Evolutionary conservation across 2,329 filamentous ascomycete species (phyloP), one percentile per base, ranked within the genome.

Genomic region (Teratosphaeria nubilosa): DNA sequence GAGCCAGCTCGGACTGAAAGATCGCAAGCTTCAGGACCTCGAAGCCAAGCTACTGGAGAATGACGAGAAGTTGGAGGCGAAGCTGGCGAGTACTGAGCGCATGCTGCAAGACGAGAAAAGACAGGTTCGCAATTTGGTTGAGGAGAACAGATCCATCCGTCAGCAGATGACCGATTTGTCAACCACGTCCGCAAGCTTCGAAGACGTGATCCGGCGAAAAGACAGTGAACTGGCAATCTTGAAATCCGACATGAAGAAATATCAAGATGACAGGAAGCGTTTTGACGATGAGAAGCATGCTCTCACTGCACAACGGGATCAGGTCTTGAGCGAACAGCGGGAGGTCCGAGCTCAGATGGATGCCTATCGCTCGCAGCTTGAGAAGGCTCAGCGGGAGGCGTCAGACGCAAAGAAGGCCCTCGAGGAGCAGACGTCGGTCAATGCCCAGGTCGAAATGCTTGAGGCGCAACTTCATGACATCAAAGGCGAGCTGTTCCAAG

Each of bases 211-310:
- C 25, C 83, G 91, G 25, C 86, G 88, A 59, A 99, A 97, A 72
- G 94, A 99, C 70, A 96, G 91, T 71, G 95, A 99, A 69, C 78
- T 99, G 22, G 82, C 87, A 0, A 81, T 97, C 52, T 80, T 97
- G 34, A 90, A 91, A 65, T 85, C 85, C 11, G 94, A 99, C 70
- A 84, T 91, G 62, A 88, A 87, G 70, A 90, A 87, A 63, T 86
- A 87, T 64, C 88, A 96, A 70, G 84, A 86, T 55, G 91, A 96
- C 66, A 88, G 87, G 31, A 85, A 84, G 61, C 80, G 80, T 14
- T 84, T 95, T 37, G 90, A 96, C 63, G 82, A 88, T 2, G 90
- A 96, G 69, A 91, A 86, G 70, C 83, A 82, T 60, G 78, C 78
- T 0, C 77, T 99, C 34, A 78, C 81, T 0, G 78, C 80, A 0